Base-by-base conservation (phyloP, 441 rosid species). In the Pelargonium citronellum region DNA sequence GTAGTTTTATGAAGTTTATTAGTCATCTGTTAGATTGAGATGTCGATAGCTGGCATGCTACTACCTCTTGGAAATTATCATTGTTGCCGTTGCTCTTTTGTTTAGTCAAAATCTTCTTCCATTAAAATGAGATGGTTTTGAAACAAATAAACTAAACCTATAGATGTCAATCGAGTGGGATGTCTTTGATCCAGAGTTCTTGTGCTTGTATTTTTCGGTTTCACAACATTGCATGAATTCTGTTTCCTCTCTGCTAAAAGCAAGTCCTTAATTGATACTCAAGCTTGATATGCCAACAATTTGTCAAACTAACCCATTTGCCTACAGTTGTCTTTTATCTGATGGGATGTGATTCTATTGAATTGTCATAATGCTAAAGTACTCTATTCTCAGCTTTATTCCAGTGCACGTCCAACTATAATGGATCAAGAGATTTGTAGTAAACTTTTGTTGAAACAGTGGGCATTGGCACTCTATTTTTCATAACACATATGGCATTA, bases 381-480 rank as follows among this genome's bases (percentile, higher is more conserved):
- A 39, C 15, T 60, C 64, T 24, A 60, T 30, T 20, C 34, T 60
- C 37, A 60, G 37, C 34, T 60, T 60, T 60, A 60, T 60, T 60
- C 64, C 64, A 10, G 15, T 7, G 9, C 11, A 16, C 3, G 10
- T 55, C 61, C 60, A 53, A 6, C 64, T 19, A 11, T 60, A 60
- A 60, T 22, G 34, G 27, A 12, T 60, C 27, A 60, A 22, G 34
- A 60, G 12, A 7, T 60, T 60, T 39, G 43, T 39, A 39, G 43
- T 39, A 39, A 39, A 39, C 43, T 39, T 39, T 39, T 39, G 8
- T 39, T 39, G 43, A 39, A 39, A 39, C 43, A 39, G 10, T 39
- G 43, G 43, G 9, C 10, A 39, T 39, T 39, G 43, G 7, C 43
- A 6, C 43, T 37, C 41, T 39, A 39, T 39, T 39, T 5, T 7